Percentiles rank a stretch among this genome's conserved stretches.
Conservation (phyloP, 2,329 filamentous ascomycete species). For the Cadophora luteo-olivacea region DNA sequence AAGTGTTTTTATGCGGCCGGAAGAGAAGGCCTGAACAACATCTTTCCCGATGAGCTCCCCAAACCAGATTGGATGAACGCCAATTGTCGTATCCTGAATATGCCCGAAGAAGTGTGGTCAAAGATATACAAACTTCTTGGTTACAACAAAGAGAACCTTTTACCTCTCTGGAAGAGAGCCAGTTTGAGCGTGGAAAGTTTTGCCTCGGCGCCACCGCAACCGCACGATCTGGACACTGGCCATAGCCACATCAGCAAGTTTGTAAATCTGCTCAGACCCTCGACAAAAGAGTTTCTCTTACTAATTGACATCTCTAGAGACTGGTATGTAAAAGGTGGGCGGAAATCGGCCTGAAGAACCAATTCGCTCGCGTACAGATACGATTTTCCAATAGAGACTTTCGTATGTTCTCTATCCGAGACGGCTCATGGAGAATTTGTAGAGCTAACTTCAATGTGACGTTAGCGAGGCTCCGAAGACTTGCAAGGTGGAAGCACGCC, state of each 20-base stretch:
- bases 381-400: conserved; percentile 59
- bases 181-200: conserved; percentile 30
- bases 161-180: conserved; percentile 17
- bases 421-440: neutral
- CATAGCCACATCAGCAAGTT: conserved; percentile 49
- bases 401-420: conserved; percentile 34
- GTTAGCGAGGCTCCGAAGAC: conserved; percentile 49
- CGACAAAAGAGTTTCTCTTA: conserved; percentile 35
- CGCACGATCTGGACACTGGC: conserved; percentile 48
- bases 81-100: neutral
- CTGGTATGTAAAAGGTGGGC: conserved; percentile 56
- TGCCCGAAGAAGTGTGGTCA: neutral
- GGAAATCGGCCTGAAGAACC: conserved; percentile 55
- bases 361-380: conserved; percentile 57
- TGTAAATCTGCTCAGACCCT: conserved; percentile 8
- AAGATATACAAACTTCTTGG: neutral
- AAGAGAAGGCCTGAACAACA: neutral
- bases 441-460: neutral
- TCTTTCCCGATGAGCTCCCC: neutral
- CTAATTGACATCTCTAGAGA: conserved; percentile 47
- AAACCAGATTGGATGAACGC: neutral
- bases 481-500: conserved; percentile 53
- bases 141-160: conserved; percentile 1
- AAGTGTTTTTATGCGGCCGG: neutral
- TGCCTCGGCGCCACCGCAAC: conserved; percentile 5